Conservation (phyloP, 1,284 basidiomycete genomes). For the Cryptococcus jaspeensis region DNA sequence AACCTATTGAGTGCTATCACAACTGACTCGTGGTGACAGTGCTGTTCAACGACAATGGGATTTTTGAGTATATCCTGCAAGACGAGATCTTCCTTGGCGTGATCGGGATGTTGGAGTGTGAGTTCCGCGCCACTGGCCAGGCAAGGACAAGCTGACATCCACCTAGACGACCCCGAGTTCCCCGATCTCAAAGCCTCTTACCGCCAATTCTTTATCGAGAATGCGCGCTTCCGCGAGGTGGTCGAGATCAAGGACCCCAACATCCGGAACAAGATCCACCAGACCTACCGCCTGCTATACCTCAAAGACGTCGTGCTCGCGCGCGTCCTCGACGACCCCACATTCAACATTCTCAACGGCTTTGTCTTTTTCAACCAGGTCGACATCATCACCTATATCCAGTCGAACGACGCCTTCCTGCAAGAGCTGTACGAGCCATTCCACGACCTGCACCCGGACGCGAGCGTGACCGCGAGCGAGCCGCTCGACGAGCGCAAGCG, state of each 20-base stretch:
- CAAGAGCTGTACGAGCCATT: constrained; percentile 75
- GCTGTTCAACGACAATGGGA: constrained; percentile 88
- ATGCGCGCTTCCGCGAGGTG: constrained; percentile 80
- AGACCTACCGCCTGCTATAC: constrained; percentile 93
- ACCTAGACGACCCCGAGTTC: constrained; percentile 93
- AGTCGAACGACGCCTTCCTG: constrained; percentile 73
- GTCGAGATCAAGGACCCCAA: constrained; percentile 70
- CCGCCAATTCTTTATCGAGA: constrained; percentile 81
- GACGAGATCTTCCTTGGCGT: constrained; percentile 92
- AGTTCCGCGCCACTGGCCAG: constrained; percentile 41
- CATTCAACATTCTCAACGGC: constrained; percentile 94
- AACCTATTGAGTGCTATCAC: neutral
- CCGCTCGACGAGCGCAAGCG: constrained; percentile 47
- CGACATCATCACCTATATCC: constrained; percentile 90
- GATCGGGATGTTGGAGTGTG: constrained; percentile 95
- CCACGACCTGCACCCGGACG: constrained; percentile 57
- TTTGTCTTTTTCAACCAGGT: constrained; percentile 99
- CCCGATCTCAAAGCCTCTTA: constrained; percentile 94
- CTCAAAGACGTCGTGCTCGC: constrained; percentile 98
- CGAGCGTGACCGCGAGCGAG: constrained; percentile 25
- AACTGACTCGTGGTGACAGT: constrained; percentile 58
- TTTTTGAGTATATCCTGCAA: constrained; percentile 93
- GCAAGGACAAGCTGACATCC: neutral
- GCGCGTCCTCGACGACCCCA: constrained; percentile 89
- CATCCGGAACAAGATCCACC: constrained; percentile 85